phyloP scores from a whole-genome alignment of 1,284 basidiomycete genomes.

The Peniophora sp. region DNA sequence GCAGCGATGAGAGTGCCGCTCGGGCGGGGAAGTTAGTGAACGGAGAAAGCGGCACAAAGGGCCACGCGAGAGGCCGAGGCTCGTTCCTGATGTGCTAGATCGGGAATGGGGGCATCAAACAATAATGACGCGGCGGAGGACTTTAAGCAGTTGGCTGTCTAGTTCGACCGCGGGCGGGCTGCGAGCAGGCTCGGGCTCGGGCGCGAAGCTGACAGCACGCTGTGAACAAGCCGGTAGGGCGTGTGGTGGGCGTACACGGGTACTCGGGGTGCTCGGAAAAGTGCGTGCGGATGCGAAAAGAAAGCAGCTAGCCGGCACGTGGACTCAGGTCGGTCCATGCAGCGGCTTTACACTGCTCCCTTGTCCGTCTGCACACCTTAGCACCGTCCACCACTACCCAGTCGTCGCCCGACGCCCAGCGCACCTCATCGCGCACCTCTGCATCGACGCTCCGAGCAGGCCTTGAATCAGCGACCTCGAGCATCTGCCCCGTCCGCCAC shows the following conservation, averaged over 20 bases:
- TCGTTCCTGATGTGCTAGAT: neutral
- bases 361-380: too few species aligned
- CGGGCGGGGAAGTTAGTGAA: neutral
- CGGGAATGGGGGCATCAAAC: neutral
- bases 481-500: constrained; percentile 2
- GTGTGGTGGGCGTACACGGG: neutral
- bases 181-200: neutral
- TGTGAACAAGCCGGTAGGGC: neutral
- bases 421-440: neutral
- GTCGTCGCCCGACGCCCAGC: too few species aligned
- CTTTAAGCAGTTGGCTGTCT: neutral
- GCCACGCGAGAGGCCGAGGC: neutral
- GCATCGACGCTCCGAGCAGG: constrained; percentile 7
- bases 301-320: too few species aligned
- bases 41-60: neutral
- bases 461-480: constrained; percentile 2
- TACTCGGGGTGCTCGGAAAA: neutral
- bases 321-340: too few species aligned
- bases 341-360: too few species aligned
- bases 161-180: neutral
- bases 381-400: too few species aligned
- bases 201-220: neutral
- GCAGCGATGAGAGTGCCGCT: neutral
- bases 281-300: too few species aligned
- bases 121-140: neutral